Evolutionary conservation across 345 rosid genomes (phyloP).

Genomic region (Draba incana): DNA sequence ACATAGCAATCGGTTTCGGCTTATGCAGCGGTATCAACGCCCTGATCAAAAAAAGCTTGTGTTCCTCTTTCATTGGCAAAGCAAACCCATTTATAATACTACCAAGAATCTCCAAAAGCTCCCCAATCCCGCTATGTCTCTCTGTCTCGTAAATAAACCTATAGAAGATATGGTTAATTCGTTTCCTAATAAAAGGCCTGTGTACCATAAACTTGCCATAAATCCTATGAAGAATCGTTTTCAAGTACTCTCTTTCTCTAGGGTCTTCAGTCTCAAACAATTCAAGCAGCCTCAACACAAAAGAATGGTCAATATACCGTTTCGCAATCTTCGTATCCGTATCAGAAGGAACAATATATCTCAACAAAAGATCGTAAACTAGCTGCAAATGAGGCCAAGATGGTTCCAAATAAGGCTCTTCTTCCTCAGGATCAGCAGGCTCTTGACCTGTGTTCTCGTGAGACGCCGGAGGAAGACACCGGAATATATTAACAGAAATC

Average conservation of each 20-base stretch:
- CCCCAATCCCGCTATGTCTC: constrained; percentile 80
- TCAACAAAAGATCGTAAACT: constrained; percentile 71
- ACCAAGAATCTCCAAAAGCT: constrained; percentile 85
- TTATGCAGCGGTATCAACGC: constrained; percentile 91
- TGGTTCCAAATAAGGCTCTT: constrained; percentile 84
- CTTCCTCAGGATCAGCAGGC: constrained; percentile 76
- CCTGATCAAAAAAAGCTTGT: constrained; percentile 81
- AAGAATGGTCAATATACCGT: constrained; percentile 74
- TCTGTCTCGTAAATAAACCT: constrained; percentile 87
- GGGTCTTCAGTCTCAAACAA: constrained; percentile 88
- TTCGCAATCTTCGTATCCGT: constrained; percentile 81
- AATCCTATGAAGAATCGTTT: constrained; percentile 83
- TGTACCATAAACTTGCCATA: constrained; percentile 97
- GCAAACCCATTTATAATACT: constrained; percentile 95
- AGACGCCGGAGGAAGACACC: constrained; percentile 74
- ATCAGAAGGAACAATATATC: constrained; percentile 78
- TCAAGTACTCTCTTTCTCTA: constrained; percentile 82
- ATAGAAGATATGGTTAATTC: constrained; percentile 74
- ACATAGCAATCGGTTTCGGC: constrained; percentile 65
- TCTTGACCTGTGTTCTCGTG: constrained; percentile 86
- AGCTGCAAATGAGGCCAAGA: constrained; percentile 92
- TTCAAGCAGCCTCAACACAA: constrained; percentile 72
- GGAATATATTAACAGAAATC: constrained; percentile 66
- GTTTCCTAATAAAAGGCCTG: constrained; percentile 83
- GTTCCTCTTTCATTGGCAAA: constrained; percentile 94